Evolutionary conservation across 2,329 filamentous ascomycete species (phyloP), one percentile per base, ranked within the genome.

Genomic region (Nakataea oryzae): DNA sequence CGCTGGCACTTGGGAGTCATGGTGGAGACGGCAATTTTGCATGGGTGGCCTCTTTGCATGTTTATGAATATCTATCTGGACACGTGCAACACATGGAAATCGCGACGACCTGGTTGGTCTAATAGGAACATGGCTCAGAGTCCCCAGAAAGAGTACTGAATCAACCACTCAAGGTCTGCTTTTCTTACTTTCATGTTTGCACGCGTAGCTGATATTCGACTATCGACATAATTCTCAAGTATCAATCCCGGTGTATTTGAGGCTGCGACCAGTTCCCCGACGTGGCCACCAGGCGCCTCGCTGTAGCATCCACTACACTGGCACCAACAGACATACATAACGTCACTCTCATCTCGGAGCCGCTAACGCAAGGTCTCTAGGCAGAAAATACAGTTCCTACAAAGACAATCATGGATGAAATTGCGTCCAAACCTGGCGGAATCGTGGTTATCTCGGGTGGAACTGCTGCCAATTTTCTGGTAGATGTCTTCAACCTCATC

Each of bases 381-480:
- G 21, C 21, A 50, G 21, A n/a, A 6, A n/a, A 17, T 11, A 11
- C 21, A 8, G 9, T n/a, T n/a, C 3, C 21, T n/a, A 17, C 2
- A 14, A 14, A 4, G 41, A 6, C 4, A 13, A 3, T 9, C 41
- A 50, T 50, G 41, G 41, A 50, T n/a, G 41, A 50, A 9, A n/a
- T 1, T 17, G 24, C 21, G 21, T 24, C 47, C 34, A 59, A 59
- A 24, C 41, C 47, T 57, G 54, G 59, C 58, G 87, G 87, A 63
- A 87, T 96, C 63, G 90, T 93, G 27, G 88, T 96, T 60, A 95
- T 97, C 74, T 96, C 92, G 0, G 92, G 92, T 54, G 93, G 93
- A 61, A 96, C 91, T 67, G 93, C 93, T n/a, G 92, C 93, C 7
- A 97, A 97, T 72, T 96, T 84, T 69, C 83, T 97, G 6, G 93